phyloP scores from a whole-genome alignment of 140 eudicot species.

The Stevia rebaudiana region DNA sequence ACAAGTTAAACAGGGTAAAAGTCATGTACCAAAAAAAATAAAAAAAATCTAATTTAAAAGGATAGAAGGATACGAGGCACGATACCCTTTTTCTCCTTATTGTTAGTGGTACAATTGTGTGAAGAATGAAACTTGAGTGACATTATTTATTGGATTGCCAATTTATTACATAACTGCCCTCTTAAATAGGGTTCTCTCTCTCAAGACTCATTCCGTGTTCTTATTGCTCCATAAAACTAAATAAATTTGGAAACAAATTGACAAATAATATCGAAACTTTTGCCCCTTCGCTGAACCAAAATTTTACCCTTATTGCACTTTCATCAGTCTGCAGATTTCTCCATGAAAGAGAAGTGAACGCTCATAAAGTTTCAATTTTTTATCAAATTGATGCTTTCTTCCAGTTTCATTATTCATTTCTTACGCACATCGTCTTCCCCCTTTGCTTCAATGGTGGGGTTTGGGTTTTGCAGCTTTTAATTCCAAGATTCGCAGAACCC shows the following conservation, averaged over 20 bases:
- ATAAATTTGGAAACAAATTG: neutral
- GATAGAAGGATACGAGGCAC: too few relatives aligned
- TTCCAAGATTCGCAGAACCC: conserved; percentile 25
- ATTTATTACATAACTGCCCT: conserved; percentile 18
- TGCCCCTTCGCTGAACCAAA: conserved; percentile 26
- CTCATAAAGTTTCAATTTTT: conserved; percentile 5
- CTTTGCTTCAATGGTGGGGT: conserved; percentile 19
- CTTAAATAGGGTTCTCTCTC: conserved; percentile 18
- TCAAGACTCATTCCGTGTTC: conserved; percentile 24
- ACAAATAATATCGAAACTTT: conserved; percentile 9
- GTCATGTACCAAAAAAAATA: too few relatives aligned
- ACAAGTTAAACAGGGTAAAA: too few relatives aligned
- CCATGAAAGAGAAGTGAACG: neutral
- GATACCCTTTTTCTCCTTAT: neutral
- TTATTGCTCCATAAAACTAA: neutral
- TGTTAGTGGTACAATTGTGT: neutral
- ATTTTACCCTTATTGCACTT: conserved; percentile 20
- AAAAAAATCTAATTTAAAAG: too few relatives aligned
- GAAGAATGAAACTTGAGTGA: conserved; percentile 21
- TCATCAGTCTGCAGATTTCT: conserved; percentile 9
- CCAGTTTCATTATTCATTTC: conserved; percentile 3
- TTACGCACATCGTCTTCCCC: conserved; percentile 3
- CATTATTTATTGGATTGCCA: neutral
- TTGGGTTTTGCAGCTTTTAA: conserved; percentile 11
- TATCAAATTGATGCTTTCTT: conserved; percentile 9